Percentiles rank a stretch among this genome's conserved stretches.
Conservation (phyloP, 73 alveolate species). For the Durusdinium trenchii region DNA sequence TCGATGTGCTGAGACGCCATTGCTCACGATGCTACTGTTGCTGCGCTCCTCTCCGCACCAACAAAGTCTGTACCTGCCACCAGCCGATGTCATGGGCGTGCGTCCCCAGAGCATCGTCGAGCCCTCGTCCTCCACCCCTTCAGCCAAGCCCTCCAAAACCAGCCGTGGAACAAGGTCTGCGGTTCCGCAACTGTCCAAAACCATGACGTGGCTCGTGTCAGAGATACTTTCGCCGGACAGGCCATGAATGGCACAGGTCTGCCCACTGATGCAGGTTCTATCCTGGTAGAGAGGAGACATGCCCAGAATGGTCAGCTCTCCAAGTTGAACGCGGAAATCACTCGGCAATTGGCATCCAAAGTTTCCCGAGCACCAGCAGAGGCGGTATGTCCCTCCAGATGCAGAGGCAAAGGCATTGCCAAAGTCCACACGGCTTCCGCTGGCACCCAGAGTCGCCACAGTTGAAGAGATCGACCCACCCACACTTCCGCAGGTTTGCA, state of each 20-base stretch:
- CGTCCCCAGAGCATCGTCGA: not conserved
- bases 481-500: constrained; percentile 42
- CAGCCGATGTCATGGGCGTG: not conserved
- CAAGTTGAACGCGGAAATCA: constrained; percentile 49
- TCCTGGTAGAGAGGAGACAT: constrained; percentile 35
- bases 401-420: constrained; percentile 16
- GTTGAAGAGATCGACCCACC: not conserved
- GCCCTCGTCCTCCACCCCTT: constrained; percentile 4
- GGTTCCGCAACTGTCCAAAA: constrained; percentile 20
- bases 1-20: too few species aligned
- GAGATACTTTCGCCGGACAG: not conserved
- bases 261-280: constrained; percentile 46
- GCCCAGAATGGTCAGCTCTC: constrained; percentile 23
- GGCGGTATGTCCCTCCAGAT: constrained; percentile 28
- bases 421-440: constrained; percentile 21
- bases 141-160: not conserved
- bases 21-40: not conserved
- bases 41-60: constrained; percentile 4
- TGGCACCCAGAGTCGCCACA: not conserved
- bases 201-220: constrained; percentile 6
- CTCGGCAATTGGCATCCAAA: constrained; percentile 36
- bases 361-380: constrained; percentile 41
- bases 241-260: constrained; percentile 40
- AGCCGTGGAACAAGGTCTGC: constrained; percentile 25
- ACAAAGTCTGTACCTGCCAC: constrained; percentile 45